Evolutionary conservation across 2,329 filamentous ascomycete genomes (phyloP).

Genomic region (Ascochyta rabiei): DNA sequence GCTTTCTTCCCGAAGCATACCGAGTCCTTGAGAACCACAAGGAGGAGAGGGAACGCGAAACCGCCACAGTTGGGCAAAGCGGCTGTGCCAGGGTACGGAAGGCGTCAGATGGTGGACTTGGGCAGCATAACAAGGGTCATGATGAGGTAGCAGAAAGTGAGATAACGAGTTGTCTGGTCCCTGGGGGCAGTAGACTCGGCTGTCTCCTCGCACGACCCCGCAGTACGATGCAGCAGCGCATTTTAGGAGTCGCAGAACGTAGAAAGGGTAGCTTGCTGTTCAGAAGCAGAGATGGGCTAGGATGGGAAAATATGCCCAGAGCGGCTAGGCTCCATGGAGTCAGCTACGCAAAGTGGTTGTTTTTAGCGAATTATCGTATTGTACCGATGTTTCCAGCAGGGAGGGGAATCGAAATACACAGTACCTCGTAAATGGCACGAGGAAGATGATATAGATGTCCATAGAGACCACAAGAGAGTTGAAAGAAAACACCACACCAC

Average conservation of each 20-base stretch:
- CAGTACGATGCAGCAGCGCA: conserved; percentile 2
- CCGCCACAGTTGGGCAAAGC: conserved; percentile 10
- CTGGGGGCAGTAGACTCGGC: conserved; percentile 1
- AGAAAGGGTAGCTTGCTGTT: conserved; percentile 1
- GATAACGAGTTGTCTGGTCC: neutral
- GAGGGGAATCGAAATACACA: conserved; percentile 39
- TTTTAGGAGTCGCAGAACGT: conserved; percentile 10
- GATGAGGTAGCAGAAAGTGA: conserved; percentile 8
- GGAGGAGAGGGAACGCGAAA: conserved; percentile 2
- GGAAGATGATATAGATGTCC: conserved; percentile 38
- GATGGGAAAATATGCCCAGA: conserved; percentile 17
- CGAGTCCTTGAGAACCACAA: conserved; percentile 1
- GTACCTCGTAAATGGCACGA: conserved; percentile 38
- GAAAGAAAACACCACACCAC: conserved; percentile 40
- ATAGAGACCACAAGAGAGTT: conserved; percentile 31
- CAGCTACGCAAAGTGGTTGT: neutral
- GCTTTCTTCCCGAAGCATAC: conserved; percentile 2
- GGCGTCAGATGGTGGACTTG: neutral
- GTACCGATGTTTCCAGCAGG: conserved; percentile 31
- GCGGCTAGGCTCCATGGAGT: conserved; percentile 8
- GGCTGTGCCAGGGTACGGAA: conserved; percentile 4
- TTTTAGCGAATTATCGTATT: conserved; percentile 30
- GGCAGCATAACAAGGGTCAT: neutral
- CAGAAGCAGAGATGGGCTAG: conserved; percentile 12
- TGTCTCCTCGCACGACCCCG: conserved; percentile 5